A percentile compares a stretch with the other conserved stretches of the same genome.
These are phyloP conservation scores for Prunella vulgaris DNA, from an alignment of 257 asterid species.

Conservation along the genomic window DNA sequence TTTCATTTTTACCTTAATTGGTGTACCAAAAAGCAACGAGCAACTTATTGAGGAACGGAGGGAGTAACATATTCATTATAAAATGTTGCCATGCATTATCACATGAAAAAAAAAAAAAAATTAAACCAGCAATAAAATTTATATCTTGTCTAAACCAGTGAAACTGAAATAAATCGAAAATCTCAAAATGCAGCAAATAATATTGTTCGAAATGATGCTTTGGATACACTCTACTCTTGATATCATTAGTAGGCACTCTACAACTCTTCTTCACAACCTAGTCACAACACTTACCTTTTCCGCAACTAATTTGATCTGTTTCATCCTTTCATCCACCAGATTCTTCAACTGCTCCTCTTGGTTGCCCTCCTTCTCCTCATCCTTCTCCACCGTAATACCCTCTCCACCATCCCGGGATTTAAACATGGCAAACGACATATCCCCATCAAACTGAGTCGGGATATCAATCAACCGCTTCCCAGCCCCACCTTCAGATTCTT, in stretches of 20 bases:
- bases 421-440: constrained; percentile 77
- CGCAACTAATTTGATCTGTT: constrained; percentile 55
- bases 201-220: neutral
- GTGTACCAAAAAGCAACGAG: too few species aligned
- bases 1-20: too few species aligned
- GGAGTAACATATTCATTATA: too few species aligned
- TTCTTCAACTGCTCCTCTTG: constrained; percentile 59
- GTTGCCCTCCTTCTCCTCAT: constrained; percentile 36
- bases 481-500: constrained; percentile 48
- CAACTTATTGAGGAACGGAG: too few species aligned
- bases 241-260: neutral
- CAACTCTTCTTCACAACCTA: constrained; percentile 18
- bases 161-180: neutral
- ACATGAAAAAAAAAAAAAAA: too few species aligned
- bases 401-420: constrained; percentile 48
- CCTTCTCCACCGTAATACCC: constrained; percentile 34
- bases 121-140: neutral
- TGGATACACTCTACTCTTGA: neutral
- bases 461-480: constrained; percentile 68
- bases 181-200: neutral
- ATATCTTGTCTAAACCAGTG: neutral
- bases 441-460: constrained; percentile 61
- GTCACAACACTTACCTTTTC: constrained; percentile 42
- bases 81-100: too few species aligned
- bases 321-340: constrained; percentile 74